These are phyloP conservation scores for Cyathus olla DNA, from an alignment of 1,284 basidiomycete genomes.

Conservation along the genomic window DNA sequence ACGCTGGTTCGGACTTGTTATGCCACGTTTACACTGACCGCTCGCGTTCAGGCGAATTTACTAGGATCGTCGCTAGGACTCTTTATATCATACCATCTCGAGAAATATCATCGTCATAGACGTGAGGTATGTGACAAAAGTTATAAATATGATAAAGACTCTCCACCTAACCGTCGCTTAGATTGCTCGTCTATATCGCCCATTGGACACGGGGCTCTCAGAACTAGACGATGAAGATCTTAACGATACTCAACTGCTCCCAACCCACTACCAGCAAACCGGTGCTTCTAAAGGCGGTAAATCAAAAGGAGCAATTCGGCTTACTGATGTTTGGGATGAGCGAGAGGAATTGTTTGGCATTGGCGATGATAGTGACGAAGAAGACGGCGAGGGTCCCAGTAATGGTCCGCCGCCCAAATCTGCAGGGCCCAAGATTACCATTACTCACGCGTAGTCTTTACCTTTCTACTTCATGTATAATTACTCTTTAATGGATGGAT, in stretches of 20 bases:
- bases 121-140: slow-evolving; percentile 69
- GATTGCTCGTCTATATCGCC: slow-evolving; percentile 82
- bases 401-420: neutral
- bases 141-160: neutral
- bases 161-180: slow-evolving; percentile 33
- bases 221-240: slow-evolving; percentile 64
- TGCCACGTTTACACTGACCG: neutral
- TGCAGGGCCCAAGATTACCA: slow-evolving; percentile 5
- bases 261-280: slow-evolving; percentile 51
- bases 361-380: slow-evolving; percentile 72
- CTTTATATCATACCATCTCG: slow-evolving; percentile 73
- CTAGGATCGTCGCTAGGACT: slow-evolving; percentile 82
- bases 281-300: slow-evolving; percentile 17
- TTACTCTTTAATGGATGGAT: slow-evolving; percentile 4
- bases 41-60: slow-evolving; percentile 77
- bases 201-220: slow-evolving; percentile 64
- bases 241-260: slow-evolving; percentile 67
- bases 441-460: slow-evolving; percentile 7
- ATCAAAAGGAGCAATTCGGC: slow-evolving; percentile 36
- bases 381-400: slow-evolving; percentile 34
- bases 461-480: slow-evolving; percentile 5
- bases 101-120: slow-evolving; percentile 79
- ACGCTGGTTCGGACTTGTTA: slow-evolving; percentile 35
- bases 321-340: slow-evolving; percentile 82
- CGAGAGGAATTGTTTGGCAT: slow-evolving; percentile 81